These are phyloP conservation scores for Coemansia sp. DNA, from an alignment of 192 early-diverging fungal species.

Conservation along the genomic window DNA sequence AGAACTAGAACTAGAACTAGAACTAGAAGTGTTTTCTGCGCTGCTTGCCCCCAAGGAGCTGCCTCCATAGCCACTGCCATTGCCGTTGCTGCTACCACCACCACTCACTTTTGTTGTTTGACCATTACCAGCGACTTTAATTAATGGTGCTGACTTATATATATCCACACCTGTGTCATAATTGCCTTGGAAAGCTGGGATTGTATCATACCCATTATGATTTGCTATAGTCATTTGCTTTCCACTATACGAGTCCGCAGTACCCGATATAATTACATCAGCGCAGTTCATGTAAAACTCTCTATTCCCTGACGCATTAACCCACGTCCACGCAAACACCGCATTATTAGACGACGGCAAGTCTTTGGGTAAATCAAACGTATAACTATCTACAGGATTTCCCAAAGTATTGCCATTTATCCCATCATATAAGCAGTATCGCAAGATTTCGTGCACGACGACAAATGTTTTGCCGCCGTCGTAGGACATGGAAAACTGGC, in stretches of 20 bases:
- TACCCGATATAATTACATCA: conserved; percentile 53
- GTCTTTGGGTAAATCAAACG: conserved; percentile 43
- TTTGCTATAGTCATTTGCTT: conserved; percentile 41
- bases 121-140: conserved; percentile 21
- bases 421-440: not conserved
- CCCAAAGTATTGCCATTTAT: not conserved
- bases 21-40: too few species aligned
- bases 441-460: conserved; percentile 42
- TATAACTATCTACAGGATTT: conserved; percentile 12
- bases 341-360: conserved; percentile 49
- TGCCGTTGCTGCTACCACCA: not conserved
- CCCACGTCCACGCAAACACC: conserved; percentile 63
- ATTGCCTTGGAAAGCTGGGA: conserved; percentile 26
- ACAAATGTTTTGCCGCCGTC: conserved; percentile 42
- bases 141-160: conserved; percentile 6
- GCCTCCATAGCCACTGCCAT: not conserved
- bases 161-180: conserved; percentile 11
- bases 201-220: conserved; percentile 17
- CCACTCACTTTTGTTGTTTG: not conserved
- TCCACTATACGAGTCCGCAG: conserved; percentile 25
- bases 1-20: too few species aligned
- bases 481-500: conserved; percentile 49
- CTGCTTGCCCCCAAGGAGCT: too few species aligned
- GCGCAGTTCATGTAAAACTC: conserved; percentile 65
- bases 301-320: conserved; percentile 60